phyloP scores from a whole-genome alignment of 2,329 filamentous ascomycete genomes.

The Leptosphaerulina australis region DNA sequence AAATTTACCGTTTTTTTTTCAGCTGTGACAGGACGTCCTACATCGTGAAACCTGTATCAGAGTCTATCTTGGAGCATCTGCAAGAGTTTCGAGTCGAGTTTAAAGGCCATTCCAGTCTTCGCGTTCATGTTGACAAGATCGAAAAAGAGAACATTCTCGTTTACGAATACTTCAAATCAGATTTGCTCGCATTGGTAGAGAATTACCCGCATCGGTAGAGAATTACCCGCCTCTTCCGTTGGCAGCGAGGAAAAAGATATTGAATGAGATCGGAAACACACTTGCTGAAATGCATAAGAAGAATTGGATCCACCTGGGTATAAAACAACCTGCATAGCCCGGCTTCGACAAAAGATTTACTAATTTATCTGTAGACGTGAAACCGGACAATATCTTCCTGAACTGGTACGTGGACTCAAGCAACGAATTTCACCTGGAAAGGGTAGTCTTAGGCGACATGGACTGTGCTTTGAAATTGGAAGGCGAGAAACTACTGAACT shows the following conservation, averaged over 20 bases:
- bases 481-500: conserved; percentile 7
- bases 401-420: conserved; percentile 9
- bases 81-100: conserved; percentile 11
- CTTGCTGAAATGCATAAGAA: conserved; percentile 13
- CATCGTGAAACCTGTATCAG: conserved; percentile 11
- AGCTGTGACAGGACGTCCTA: conserved; percentile 3
- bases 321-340: neutral
- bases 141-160: conserved; percentile 5
- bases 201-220: too few species aligned
- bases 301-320: conserved; percentile 16
- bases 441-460: conserved; percentile 7
- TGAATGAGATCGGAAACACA: conserved; percentile 8
- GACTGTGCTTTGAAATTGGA: conserved; percentile 9
- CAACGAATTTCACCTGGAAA: conserved; percentile 6
- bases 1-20: too few species aligned
- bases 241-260: conserved; percentile 10
- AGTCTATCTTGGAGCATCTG: conserved; percentile 12
- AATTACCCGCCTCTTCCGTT: conserved; percentile 11
- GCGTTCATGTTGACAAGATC: conserved; percentile 4
- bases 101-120: conserved; percentile 2
- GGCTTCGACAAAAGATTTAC: conserved; percentile 5
- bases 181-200: conserved; percentile 14
- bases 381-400: conserved; percentile 15
- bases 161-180: conserved; percentile 2
- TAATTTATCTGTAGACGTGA: conserved; percentile 12